Evolutionary conservation across 139 green algal species (phyloP).

Genomic region (Coelastrella sp.): DNA sequence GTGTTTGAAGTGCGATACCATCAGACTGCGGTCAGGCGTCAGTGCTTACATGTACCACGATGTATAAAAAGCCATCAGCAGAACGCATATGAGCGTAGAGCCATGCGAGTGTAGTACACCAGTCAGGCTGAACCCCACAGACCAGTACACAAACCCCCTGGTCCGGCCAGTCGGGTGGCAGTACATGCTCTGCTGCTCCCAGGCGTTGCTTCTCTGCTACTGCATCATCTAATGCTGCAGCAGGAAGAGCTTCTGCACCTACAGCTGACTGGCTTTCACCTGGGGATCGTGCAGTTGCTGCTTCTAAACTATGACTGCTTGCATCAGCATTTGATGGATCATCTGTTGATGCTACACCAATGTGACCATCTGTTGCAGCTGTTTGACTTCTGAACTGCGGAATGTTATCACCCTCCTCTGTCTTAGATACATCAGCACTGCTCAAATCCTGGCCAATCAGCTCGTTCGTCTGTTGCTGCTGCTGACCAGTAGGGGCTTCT

Average conservation of each 20-base stretch:
- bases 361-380: no score
- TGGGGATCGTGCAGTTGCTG: not conserved
- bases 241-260: not conserved
- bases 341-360: no score
- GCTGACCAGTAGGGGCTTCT: not conserved
- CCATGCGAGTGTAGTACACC: slow-evolving; percentile 65
- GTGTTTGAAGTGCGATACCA: no score
- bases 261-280: not conserved
- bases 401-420: no score
- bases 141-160: slow-evolving; percentile 49
- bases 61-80: slow-evolving; percentile 77
- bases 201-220: not conserved
- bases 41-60: slow-evolving; percentile 65
- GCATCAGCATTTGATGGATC: no score
- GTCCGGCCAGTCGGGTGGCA: not conserved
- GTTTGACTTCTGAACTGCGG: no score
- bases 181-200: not conserved
- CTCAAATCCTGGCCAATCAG: no score
- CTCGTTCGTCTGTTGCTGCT: not conserved
- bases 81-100: slow-evolving; percentile 70
- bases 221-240: not conserved
- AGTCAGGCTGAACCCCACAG: slow-evolving; percentile 56
- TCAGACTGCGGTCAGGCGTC: no score
- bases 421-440: no score
- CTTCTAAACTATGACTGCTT: no score